Evolutionary conservation across 441 rosid genomes (phyloP), one percentile per base, ranked within the genome.

Genomic region (Pelargonium australe): DNA sequence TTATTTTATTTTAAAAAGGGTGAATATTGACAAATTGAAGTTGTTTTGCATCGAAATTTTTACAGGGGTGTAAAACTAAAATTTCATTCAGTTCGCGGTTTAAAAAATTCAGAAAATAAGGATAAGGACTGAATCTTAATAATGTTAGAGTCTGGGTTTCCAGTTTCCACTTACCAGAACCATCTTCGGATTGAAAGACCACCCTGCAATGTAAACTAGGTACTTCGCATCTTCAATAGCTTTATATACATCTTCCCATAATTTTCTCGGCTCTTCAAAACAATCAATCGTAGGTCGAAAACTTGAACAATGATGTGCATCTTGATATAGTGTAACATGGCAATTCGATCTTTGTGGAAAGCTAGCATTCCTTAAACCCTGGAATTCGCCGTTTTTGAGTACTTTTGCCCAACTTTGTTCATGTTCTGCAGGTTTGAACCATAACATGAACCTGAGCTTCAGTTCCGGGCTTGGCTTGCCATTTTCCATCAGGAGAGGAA

Each of bases 151-250:
- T 34, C 37, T 34, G 41, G 7, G n/a, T 19, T 11, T 7, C 1
- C 19, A 25, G 45, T 5, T n/a, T 16, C 34, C 13, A 75, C 58
- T 80, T 85, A 93, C 98, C 67, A 91, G 80, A 20, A 81, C 84
- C 66, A 86, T 82, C 57, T 87, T 84, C 6, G 97, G 98, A 76
- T 88, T 93, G 76, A 91, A 70, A 70, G 94, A 89, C 97, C 98
- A 91, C 55, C 91, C 96, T 3, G 89, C 94, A 11, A 93, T 87
- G 81, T 90, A 93, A 67, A 93, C 79, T 77, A 93, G 75, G 70
- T 85, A 82, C 72, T 84, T 90, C 34, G 98, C 92, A 74, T 82
- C 78, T 20, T 90, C 97, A 65, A 90, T 79, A 25, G 96, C 96
- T 75, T 75, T 83, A 68, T 84, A 93, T 2, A 87, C 76, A 75